phyloP scores from a whole-genome alignment of 352 stramenopile genomes.

The Pythium scleroteichum region DNA sequence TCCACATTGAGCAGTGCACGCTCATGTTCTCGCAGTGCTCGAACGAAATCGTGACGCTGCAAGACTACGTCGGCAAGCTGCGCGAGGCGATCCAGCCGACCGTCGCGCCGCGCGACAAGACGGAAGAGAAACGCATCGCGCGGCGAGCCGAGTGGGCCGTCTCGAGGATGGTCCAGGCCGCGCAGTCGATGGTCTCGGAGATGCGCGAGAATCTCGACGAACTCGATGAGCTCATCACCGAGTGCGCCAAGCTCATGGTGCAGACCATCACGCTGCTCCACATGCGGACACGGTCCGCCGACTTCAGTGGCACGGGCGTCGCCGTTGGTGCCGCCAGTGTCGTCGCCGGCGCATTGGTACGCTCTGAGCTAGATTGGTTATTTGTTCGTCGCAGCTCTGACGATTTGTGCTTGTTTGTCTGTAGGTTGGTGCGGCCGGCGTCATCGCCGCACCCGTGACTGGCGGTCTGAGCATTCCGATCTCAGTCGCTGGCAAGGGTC shows the following conservation, averaged over 20 bases:
- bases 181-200: constrained; percentile 60
- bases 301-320: constrained; percentile 86
- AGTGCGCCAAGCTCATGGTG: constrained; percentile 86
- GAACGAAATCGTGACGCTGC: constrained; percentile 77
- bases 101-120: constrained; percentile 58
- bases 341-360: constrained; percentile 78
- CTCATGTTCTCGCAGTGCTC: constrained; percentile 80
- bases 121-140: constrained; percentile 66
- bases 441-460: constrained; percentile 76
- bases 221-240: constrained; percentile 74
- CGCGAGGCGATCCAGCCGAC: constrained; percentile 59
- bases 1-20: constrained; percentile 74
- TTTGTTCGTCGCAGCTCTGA: background rate
- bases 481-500: constrained; percentile 78
- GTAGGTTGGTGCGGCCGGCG: constrained; percentile 64
- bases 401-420: background rate
- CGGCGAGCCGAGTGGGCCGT: constrained; percentile 79
- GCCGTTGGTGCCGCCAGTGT: constrained; percentile 75
- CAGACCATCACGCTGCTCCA: constrained; percentile 86
- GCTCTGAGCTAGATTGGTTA: constrained; percentile 5
- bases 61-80: constrained; percentile 80
- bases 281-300: constrained; percentile 69
- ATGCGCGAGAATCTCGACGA: constrained; percentile 79
- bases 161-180: constrained; percentile 68
- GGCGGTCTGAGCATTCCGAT: constrained; percentile 83